Evolutionary conservation across 306 rosid genomes (phyloP).

Genomic region (Myrica gale): DNA sequence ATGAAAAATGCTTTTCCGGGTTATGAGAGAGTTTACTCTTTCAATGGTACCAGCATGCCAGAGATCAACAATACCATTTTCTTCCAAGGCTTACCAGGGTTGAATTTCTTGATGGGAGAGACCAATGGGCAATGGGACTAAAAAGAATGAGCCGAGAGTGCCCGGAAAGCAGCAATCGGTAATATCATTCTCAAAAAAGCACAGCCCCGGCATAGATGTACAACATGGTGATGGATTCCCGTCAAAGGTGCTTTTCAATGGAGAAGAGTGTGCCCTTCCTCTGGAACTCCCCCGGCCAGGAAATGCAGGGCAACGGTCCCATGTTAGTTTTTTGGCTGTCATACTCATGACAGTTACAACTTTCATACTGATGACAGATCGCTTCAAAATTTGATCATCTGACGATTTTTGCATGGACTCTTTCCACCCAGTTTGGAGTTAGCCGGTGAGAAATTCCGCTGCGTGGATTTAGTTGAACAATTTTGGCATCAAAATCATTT

Average conservation of each 20-base stretch:
- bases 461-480: background rate
- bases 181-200: conserved; percentile 57
- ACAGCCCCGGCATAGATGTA: conserved; percentile 36
- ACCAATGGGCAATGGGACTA: conserved; percentile 61
- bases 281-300: conserved; percentile 33
- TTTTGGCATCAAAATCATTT: background rate
- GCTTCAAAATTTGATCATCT: conserved; percentile 15
- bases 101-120: conserved; percentile 57
- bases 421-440: background rate
- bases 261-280: conserved; percentile 77
- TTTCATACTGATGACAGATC: conserved; percentile 42
- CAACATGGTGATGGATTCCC: conserved; percentile 63
- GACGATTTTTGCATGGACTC: background rate
- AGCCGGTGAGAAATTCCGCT: conserved; percentile 4
- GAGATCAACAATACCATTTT: conserved; percentile 45
- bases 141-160: conserved; percentile 37
- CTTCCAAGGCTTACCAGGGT: conserved; percentile 59
- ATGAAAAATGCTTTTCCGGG: conserved; percentile 44
- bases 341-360: conserved; percentile 35
- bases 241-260: conserved; percentile 68
- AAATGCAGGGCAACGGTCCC: conserved; percentile 27
- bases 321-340: conserved; percentile 22
- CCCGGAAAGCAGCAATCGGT: conserved; percentile 92
- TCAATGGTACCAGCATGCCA: conserved; percentile 64
- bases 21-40: conserved; percentile 61